Percentiles rank a stretch among this genome's conserved stretches.
These are phyloP conservation scores for Blastomyces parvus DNA, from an alignment of 2,329 filamentous ascomycete species.

Conservation along the genomic window DNA sequence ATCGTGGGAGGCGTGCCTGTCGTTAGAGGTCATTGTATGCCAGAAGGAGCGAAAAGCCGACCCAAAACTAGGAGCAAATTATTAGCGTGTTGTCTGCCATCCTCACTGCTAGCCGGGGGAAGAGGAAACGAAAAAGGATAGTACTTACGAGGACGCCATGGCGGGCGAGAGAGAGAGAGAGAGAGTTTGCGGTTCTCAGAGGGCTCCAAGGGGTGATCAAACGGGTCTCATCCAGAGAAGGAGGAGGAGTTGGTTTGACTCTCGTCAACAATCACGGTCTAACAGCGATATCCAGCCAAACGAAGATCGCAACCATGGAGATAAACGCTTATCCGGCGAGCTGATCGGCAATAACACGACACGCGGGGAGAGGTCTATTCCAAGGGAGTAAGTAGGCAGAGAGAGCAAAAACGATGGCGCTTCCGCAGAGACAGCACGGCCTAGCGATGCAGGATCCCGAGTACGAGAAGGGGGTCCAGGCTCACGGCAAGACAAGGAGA, in stretches of 20 bases:
- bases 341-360: background rate
- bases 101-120: background rate
- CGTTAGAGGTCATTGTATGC: slow-evolving; percentile 75
- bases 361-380: background rate
- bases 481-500: background rate
- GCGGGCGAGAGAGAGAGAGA: background rate
- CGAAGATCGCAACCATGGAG: background rate
- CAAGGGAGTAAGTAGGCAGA: background rate
- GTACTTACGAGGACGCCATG: slow-evolving; percentile 11
- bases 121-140: background rate
- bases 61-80: slow-evolving; percentile 44
- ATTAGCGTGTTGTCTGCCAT: background rate
- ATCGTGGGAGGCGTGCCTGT: slow-evolving; percentile 83
- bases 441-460: background rate
- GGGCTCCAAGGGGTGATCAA: background rate
- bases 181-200: background rate
- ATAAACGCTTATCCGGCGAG: background rate
- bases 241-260: background rate
- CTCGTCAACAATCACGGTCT: background rate
- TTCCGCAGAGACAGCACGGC: background rate
- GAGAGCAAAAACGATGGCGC: background rate
- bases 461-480: background rate
- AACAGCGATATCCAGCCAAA: background rate
- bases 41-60: slow-evolving; percentile 81
- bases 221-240: background rate